Conservation (phyloP, 2,329 filamentous ascomycete species). For the Ilyonectria destructans region DNA sequence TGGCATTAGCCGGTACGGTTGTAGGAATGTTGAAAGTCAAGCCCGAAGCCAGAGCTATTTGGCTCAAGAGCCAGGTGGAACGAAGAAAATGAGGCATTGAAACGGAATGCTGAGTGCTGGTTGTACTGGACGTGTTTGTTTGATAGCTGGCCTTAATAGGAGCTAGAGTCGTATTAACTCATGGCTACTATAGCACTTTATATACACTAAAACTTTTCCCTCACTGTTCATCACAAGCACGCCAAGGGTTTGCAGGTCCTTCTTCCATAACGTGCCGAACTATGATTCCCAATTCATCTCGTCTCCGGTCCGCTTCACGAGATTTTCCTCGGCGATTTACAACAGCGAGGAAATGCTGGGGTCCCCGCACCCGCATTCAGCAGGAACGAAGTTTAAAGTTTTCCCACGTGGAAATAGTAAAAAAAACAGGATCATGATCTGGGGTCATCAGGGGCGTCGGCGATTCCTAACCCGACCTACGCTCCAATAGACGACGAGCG, state of each 20-base stretch:
- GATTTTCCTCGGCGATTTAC: neutral
- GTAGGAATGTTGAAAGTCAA: conserved; percentile 55
- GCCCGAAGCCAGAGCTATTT: conserved; percentile 34
- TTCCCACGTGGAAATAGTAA: neutral
- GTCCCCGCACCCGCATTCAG: neutral
- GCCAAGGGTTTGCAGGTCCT: neutral
- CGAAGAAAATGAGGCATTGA: conserved; percentile 22
- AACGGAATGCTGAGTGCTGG: neutral
- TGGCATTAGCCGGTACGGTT: conserved; percentile 52
- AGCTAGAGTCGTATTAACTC: neutral
- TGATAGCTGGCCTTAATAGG: neutral
- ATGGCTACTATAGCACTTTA: neutral
- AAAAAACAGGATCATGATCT: neutral
- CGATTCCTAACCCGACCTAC: conserved; percentile 9
- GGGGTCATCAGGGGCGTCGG: conserved; percentile 17
- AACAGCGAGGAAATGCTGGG: neutral
- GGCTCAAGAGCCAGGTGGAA: conserved; percentile 23
- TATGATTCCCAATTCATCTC: neutral
- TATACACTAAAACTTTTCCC: neutral
- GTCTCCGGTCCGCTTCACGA: neutral
- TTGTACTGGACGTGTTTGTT: neutral
- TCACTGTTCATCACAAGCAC: neutral
- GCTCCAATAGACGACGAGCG: conserved; percentile 22
- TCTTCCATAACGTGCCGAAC: neutral
- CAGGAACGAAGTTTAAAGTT: neutral